Percentiles rank a stretch among this genome's conserved stretches.
Evolutionary conservation across 345 rosid species (phyloP).

Genomic region (Punica granatum): DNA sequence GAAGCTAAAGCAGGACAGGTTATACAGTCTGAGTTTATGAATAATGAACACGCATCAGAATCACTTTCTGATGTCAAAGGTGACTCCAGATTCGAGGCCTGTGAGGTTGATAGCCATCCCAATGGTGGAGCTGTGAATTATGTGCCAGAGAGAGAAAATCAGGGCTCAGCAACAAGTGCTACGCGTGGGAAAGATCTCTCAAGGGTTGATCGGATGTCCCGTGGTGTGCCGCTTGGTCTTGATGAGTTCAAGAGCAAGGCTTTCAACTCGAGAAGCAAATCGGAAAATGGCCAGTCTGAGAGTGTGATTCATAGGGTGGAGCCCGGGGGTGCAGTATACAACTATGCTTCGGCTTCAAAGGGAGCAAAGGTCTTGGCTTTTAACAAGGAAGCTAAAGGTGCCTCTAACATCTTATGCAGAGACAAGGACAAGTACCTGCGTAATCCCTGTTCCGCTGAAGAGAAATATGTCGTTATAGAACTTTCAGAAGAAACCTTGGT

Average conservation of each 20-base stretch:
- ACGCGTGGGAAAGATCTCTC: constrained; percentile 21
- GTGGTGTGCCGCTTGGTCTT: constrained; percentile 58
- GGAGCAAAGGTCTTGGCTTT: constrained; percentile 78
- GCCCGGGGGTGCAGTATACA: constrained; percentile 84
- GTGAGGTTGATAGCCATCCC: constrained; percentile 12
- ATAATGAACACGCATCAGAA: constrained; percentile 14
- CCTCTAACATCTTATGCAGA: constrained; percentile 60
- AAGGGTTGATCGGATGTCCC: constrained; percentile 43
- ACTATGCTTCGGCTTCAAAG: constrained; percentile 83
- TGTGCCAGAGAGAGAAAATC: constrained; percentile 15
- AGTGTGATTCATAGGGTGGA: constrained; percentile 71
- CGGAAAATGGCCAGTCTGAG: constrained; percentile 52
- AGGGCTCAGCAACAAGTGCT: constrained; percentile 16
- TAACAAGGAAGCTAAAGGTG: constrained; percentile 95
- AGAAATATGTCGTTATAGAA: constrained; percentile 71
- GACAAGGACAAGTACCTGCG: constrained; percentile 92
- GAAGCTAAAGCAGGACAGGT: constrained; percentile 7
- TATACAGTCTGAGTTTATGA: constrained; percentile 16
- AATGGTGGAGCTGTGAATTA: constrained; percentile 17
- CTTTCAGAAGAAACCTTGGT: constrained; percentile 96
- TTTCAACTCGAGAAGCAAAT: constrained; percentile 50
- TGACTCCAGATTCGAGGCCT: constrained; percentile 19
- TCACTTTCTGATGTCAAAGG: constrained; percentile 9
- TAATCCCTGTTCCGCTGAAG: constrained; percentile 91
- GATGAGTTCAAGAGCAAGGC: constrained; percentile 94